Evolutionary conservation across 179 eudicot genomes (phyloP).

Genomic region (Vitellaria paradoxa): DNA sequence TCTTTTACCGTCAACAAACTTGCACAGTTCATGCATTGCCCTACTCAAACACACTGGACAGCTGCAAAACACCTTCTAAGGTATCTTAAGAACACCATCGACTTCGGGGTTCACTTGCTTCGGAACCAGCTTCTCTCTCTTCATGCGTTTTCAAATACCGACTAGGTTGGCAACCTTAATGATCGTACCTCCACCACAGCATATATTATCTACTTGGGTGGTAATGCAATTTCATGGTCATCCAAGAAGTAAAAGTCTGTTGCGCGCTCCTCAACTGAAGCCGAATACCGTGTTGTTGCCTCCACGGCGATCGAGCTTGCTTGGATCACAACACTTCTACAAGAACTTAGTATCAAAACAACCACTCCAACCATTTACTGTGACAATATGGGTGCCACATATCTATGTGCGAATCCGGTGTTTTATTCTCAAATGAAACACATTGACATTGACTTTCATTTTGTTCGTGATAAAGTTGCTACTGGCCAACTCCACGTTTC

Average conservation of each 20-base stretch:
- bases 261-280: neutral
- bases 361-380: no score
- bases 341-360: no score
- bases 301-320: neutral
- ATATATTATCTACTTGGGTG: neutral
- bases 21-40: neutral
- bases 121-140: no score
- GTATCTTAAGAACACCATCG: neutral
- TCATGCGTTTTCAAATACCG: no score
- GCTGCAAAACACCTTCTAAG: neutral
- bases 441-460: slow-evolving; percentile 5
- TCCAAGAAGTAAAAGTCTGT: neutral
- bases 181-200: no score
- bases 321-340: neutral
- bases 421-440: slow-evolving; percentile 3
- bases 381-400: no score
- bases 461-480: neutral
- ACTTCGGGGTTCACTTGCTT: neutral
- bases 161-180: neutral
- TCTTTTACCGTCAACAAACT: neutral
- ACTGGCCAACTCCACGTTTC: neutral
- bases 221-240: no score
- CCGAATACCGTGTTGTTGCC: neutral
- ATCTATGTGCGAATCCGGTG: neutral
- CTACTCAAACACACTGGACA: neutral